Evolutionary conservation across 1,139 yeast species (phyloP).

Genomic region (Nematodospora anomalae): DNA sequence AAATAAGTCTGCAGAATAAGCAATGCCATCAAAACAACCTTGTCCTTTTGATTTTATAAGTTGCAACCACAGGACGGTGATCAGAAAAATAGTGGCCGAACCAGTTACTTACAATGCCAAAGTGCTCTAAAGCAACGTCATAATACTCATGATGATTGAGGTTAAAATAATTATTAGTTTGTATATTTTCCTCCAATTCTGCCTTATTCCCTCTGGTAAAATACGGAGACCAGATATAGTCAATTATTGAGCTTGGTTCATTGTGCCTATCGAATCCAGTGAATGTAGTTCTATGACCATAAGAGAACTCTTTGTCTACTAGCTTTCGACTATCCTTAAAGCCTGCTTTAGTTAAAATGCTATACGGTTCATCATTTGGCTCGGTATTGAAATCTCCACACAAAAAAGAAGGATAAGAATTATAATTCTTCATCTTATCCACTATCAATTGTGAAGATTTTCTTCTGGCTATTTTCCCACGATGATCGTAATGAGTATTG

Average conservation of each 20-base stretch:
- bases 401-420: constrained; percentile 41
- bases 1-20: too few relatives aligned
- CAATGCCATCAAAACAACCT: constrained; percentile 1
- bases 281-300: constrained; percentile 45
- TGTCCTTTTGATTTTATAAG: constrained; percentile 17
- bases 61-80: constrained; percentile 25
- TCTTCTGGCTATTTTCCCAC: constrained; percentile 47
- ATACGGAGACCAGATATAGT: constrained; percentile 40
- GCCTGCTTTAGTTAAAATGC: constrained; percentile 34
- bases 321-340: constrained; percentile 34
- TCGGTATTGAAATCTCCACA: constrained; percentile 59
- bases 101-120: constrained; percentile 45
- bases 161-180: constrained; percentile 11
- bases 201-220: constrained; percentile 7
- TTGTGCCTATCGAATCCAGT: constrained; percentile 43
- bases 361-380: constrained; percentile 51
- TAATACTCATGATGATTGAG: constrained; percentile 17
- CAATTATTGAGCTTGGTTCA: constrained; percentile 37
- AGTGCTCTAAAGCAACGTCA: constrained; percentile 22
- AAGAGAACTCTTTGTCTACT: constrained; percentile 22
- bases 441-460: constrained; percentile 50
- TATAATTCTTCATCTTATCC: constrained; percentile 38
- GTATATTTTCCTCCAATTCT: constrained; percentile 15
- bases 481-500: constrained; percentile 61
- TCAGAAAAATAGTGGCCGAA: constrained; percentile 32